These are phyloP conservation scores for Fraxinus latifolia DNA, from an alignment of 305 asterid genomes.

Conservation along the genomic window DNA sequence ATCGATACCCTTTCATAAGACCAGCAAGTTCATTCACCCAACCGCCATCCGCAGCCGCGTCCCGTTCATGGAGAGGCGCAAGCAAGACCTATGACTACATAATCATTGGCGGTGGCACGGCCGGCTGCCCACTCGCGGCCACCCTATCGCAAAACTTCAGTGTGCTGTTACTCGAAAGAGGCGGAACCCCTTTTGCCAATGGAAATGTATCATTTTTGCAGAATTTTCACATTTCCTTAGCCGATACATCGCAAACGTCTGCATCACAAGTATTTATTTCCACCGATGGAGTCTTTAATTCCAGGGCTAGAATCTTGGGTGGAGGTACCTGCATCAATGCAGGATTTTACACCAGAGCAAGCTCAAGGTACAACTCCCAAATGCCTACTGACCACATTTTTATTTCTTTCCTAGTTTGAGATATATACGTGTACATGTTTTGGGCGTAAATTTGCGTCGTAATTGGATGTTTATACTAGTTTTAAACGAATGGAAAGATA, in stretches of 20 bases:
- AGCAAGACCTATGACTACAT: conserved; percentile 62
- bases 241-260: conserved; percentile 69
- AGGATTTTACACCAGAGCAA: conserved; percentile 91
- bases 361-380: conserved; percentile 57
- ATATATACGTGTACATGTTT: neutral
- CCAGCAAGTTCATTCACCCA: conserved; percentile 65
- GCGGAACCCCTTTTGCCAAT: conserved; percentile 89
- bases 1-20: conserved; percentile 68
- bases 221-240: conserved; percentile 76
- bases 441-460: neutral
- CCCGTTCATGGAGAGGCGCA: neutral
- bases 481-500: neutral
- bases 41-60: conserved; percentile 33
- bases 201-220: conserved; percentile 70
- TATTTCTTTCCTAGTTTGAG: neutral
- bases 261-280: conserved; percentile 87
- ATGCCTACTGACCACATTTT: neutral
- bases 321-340: conserved; percentile 89
- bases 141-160: conserved; percentile 70
- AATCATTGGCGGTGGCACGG: conserved; percentile 93
- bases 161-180: conserved; percentile 80
- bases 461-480: neutral
- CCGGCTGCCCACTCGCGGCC: conserved; percentile 90
- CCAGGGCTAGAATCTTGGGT: conserved; percentile 85
- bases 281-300: conserved; percentile 87